A percentile compares a stretch with the other conserved stretches of the same genome.
phyloP scores from a whole-genome alignment of 805 yeast genomes.

The Candida qinlingensis region DNA sequence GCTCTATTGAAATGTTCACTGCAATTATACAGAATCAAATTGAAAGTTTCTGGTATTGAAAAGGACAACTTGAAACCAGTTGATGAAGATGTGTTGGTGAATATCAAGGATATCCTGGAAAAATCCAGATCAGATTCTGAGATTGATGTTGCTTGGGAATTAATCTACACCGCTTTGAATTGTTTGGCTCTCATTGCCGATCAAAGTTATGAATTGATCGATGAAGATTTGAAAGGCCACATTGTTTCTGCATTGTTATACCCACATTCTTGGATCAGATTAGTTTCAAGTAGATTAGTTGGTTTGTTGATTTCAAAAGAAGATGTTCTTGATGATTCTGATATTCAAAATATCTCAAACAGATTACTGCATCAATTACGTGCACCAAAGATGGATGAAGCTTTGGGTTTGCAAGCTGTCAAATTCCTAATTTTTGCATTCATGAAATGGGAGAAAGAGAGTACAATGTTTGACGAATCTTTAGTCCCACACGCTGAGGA shows the following conservation, averaged over 20 bases:
- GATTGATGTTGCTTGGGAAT: slow-evolving; percentile 63
- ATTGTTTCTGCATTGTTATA: slow-evolving; percentile 56
- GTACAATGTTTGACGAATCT: slow-evolving; percentile 28
- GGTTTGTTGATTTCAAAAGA: slow-evolving; percentile 44
- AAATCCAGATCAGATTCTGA: slow-evolving; percentile 34
- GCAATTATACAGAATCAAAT: slow-evolving; percentile 58
- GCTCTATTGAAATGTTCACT: slow-evolving; percentile 69
- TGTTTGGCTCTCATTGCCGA: slow-evolving; percentile 41
- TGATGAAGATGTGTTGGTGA: slow-evolving; percentile 35
- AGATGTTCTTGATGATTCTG: slow-evolving; percentile 34
- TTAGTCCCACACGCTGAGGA: slow-evolving; percentile 22
- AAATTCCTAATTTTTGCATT: slow-evolving; percentile 61
- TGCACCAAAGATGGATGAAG: slow-evolving; percentile 68
- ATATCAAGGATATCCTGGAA: slow-evolving; percentile 30
- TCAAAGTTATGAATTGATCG: slow-evolving; percentile 23
- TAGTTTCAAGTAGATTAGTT: slow-evolving; percentile 55
- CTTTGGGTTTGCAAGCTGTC: slow-evolving; percentile 56
- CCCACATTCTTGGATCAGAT: slow-evolving; percentile 91
- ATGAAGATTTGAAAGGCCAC: slow-evolving; percentile 31
- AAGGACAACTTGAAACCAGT: slow-evolving; percentile 37
- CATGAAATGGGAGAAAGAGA: slow-evolving; percentile 50
- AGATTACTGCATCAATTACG: slow-evolving; percentile 72
- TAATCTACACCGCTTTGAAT: slow-evolving; percentile 60
- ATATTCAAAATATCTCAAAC: slow-evolving; percentile 63
- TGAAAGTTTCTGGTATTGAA: slow-evolving; percentile 29